Percentiles rank a stretch among this genome's conserved stretches.
Evolutionary conservation across 2,329 filamentous ascomycete genomes (phyloP).

Genomic region (Cordyceps javanica): DNA sequence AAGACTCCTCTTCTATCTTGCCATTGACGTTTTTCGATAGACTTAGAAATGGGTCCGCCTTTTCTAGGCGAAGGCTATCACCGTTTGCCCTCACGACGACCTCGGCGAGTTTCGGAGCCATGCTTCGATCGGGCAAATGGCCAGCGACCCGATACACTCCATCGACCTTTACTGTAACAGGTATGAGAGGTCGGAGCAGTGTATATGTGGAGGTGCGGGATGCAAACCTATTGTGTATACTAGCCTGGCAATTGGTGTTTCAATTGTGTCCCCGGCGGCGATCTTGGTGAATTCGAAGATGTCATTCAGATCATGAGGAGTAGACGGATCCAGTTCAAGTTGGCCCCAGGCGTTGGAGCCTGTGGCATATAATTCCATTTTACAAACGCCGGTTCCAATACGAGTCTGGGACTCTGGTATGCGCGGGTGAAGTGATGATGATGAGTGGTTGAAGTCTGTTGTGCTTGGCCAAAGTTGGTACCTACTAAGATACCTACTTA

Average conservation of each 20-base stretch:
- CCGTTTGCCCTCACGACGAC: background rate
- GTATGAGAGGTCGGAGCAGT: background rate
- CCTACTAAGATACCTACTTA: too few relatives aligned
- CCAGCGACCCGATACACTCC: slow-evolving; percentile 19
- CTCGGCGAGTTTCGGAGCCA: background rate
- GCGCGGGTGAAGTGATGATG: background rate
- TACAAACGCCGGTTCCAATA: too few relatives aligned
- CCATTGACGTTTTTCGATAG: background rate
- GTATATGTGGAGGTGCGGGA: background rate
- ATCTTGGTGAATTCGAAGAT: slow-evolving; percentile 37
- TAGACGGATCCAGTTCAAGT: slow-evolving; percentile 32
- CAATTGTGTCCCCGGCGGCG: slow-evolving; percentile 31
- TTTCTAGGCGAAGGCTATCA: background rate
- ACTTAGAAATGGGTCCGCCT: too few relatives aligned
- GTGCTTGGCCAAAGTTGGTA: background rate
- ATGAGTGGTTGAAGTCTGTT: background rate
- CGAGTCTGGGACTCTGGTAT: background rate
- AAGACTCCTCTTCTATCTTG: too few relatives aligned
- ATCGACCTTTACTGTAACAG: slow-evolving; percentile 19
- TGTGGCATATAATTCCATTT: slow-evolving; percentile 48
- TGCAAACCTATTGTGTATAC: slow-evolving; percentile 44
- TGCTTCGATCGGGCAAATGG: background rate
- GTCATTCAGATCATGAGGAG: slow-evolving; percentile 31
- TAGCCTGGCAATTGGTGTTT: slow-evolving; percentile 28
- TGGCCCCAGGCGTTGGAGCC: slow-evolving; percentile 57